Conservation (phyloP, 2,329 filamentous ascomycete species). For the Curvularia eragrostidis region DNA sequence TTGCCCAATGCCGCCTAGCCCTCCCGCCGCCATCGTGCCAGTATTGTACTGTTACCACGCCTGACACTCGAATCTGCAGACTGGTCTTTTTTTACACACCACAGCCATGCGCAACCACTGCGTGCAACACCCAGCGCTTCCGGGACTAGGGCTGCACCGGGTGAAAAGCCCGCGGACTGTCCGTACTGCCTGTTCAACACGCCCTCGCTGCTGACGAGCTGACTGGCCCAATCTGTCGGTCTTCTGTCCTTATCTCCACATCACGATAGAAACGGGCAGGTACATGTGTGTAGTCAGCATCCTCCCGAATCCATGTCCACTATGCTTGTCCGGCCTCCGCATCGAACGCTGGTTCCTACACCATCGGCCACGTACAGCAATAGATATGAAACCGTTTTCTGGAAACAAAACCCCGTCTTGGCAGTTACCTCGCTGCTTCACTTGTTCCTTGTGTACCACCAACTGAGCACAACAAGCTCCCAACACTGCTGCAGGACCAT, state of each 20-base stretch:
- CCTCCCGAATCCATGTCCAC: background rate
- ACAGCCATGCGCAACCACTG: too few relatives aligned
- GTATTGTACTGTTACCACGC: too few relatives aligned
- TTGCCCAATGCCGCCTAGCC: constrained; percentile 16
- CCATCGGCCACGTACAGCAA: background rate
- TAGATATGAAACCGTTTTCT: background rate
- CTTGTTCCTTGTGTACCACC: too few relatives aligned
- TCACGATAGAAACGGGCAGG: background rate
- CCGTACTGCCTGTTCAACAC: constrained; percentile 1
- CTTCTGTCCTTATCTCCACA: constrained; percentile 1
- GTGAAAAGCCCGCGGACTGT: background rate
- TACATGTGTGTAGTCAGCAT: background rate
- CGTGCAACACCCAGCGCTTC: background rate
- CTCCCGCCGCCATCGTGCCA: constrained; percentile 19
- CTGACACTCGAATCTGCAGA: background rate
- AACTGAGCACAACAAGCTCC: too few relatives aligned
- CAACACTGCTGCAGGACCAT: too few relatives aligned
- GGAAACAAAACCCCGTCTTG: constrained; percentile 2
- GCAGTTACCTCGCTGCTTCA: background rate
- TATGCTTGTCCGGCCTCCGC: background rate
- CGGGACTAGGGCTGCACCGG: background rate
- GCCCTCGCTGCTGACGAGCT: background rate
- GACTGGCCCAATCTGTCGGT: constrained; percentile 3
- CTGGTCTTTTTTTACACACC: too few relatives aligned
- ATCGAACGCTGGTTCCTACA: background rate